phyloP scores from a whole-genome alignment of 2,329 filamentous ascomycete species.

The Sclerotinia minor region DNA sequence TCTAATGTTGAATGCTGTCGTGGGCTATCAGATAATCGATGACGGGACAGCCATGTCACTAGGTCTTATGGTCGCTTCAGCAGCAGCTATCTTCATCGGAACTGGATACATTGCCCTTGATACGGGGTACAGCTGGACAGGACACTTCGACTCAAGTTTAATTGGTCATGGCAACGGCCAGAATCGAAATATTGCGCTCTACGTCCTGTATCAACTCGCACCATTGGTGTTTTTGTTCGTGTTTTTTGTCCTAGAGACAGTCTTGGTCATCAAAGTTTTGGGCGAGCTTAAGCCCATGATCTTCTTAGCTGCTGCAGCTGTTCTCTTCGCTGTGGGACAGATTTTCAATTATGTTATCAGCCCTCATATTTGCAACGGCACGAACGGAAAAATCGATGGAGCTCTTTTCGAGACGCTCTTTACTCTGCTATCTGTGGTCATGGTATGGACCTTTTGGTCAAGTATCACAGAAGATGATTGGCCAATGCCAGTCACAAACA shows the following conservation, averaged over 20 bases:
- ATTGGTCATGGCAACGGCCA: slow-evolving; percentile 44
- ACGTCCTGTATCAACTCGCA: slow-evolving; percentile 88
- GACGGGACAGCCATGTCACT: slow-evolving; percentile 87
- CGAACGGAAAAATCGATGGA: slow-evolving; percentile 84
- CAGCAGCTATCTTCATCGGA: slow-evolving; percentile 74
- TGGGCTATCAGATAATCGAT: slow-evolving; percentile 91
- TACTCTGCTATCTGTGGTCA: slow-evolving; percentile 78
- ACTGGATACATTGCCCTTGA: slow-evolving; percentile 96
- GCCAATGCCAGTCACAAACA: slow-evolving; percentile 58
- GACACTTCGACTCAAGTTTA: slow-evolving; percentile 65
- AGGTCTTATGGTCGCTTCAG: slow-evolving; percentile 71
- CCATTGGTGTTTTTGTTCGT: slow-evolving; percentile 86
- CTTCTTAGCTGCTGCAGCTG: slow-evolving; percentile 70
- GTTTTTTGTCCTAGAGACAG: slow-evolving; percentile 80
- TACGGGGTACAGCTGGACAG: slow-evolving; percentile 84
- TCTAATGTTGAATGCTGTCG: slow-evolving; percentile 84
- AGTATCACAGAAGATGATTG: slow-evolving; percentile 99
- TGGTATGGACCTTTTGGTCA: slow-evolving; percentile 95
- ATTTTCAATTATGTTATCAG: slow-evolving; percentile 96
- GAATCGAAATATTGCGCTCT: slow-evolving; percentile 79
- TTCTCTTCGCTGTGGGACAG: slow-evolving; percentile 89
- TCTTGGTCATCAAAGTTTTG: slow-evolving; percentile 81
- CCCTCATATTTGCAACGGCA: slow-evolving; percentile 83
- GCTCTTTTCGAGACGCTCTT: slow-evolving; percentile 92
- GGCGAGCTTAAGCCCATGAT: slow-evolving; percentile 92